Evolutionary conservation across 1,284 basidiomycete genomes (phyloP), one percentile per base, ranked within the genome.

Genomic region (Sphaerobolus stellatus): DNA sequence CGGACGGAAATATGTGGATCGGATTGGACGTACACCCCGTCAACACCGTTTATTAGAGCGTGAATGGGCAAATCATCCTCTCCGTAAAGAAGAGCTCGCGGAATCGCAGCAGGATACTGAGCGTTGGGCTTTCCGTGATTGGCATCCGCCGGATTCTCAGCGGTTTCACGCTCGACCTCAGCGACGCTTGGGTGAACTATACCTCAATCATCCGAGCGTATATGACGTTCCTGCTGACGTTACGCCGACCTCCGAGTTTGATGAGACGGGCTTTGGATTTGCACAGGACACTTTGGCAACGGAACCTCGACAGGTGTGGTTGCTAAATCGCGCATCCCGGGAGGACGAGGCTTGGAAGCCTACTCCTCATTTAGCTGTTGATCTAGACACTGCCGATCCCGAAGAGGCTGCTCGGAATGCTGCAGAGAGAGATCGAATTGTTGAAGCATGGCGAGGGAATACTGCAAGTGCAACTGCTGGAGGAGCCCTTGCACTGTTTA

Each of bases 1-100:
- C 43, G 93, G 94, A 3, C 80, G 90, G 28, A 68, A 86, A n/a
- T 74, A 84, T 58, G 64, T 97, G 6, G 94, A 97, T 70, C 81
- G 94, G 44, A 81, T 87, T 13, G 70, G 76, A 50, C 68, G 75
- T 6, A 64, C 60, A 6, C 54, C 62, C 33, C 68, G 60, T n/a
- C 59, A 28, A 51, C 59, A 16, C 56, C 68, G 49, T 27, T 28
- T 52, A n/a, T 47, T 56, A 31, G 54, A 56, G 25, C 49, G 45
- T 16, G 53, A 54, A 14, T 46, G 55, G 27, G 30, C 52, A 7
- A 34, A 49, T 6, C 52, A 43, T 29, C 38, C 65, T 73, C 58
- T 60, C 57, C 52, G 44, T 64, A 0, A 60, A 60, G 18, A 48
- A 41, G n/a, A 59, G 57, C 1, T 20, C 52, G 11, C 40, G 45